These are phyloP conservation scores for Diaporthe nobilis DNA, from an alignment of 2,329 filamentous ascomycete species.

Conservation along the genomic window DNA sequence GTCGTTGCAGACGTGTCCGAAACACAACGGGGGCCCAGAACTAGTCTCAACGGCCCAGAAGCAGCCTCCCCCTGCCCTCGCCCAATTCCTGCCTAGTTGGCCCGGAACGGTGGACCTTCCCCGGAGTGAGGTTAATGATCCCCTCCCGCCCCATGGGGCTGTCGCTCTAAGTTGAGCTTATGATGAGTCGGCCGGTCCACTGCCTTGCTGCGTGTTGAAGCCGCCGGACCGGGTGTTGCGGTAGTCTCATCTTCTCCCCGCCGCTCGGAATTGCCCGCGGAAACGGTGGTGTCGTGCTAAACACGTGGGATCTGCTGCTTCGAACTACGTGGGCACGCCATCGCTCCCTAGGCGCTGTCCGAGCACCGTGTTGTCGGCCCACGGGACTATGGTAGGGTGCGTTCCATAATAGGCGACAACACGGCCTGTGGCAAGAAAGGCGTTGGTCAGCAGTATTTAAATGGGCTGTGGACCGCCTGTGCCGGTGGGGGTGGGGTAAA, in stretches of 20 bases:
- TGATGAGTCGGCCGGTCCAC: neutral
- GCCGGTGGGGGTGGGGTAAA: neutral
- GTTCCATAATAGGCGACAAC: neutral
- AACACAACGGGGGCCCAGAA: neutral
- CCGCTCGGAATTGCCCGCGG: constrained; percentile 4
- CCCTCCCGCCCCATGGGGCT: neutral
- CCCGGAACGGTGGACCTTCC: constrained; percentile 20
- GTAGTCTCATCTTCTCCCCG: neutral
- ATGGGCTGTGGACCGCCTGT: neutral
- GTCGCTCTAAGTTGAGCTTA: neutral
- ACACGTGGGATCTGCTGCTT: neutral
- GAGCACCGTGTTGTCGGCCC: neutral
- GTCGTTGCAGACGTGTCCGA: constrained; percentile 21
- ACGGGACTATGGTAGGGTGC: no score
- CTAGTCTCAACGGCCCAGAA: neutral
- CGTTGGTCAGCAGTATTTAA: neutral
- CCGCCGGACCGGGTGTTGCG: neutral
- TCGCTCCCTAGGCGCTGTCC: neutral
- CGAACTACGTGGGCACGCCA: neutral
- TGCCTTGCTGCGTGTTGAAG: neutral
- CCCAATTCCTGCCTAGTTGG: neutral
- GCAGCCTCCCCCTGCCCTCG: neutral
- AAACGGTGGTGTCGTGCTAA: neutral
- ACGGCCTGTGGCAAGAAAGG: neutral
- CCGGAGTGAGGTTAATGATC: neutral